Conservation (phyloP, 108 stramenopile genomes). For the Mediolabrus comicus region DNA sequence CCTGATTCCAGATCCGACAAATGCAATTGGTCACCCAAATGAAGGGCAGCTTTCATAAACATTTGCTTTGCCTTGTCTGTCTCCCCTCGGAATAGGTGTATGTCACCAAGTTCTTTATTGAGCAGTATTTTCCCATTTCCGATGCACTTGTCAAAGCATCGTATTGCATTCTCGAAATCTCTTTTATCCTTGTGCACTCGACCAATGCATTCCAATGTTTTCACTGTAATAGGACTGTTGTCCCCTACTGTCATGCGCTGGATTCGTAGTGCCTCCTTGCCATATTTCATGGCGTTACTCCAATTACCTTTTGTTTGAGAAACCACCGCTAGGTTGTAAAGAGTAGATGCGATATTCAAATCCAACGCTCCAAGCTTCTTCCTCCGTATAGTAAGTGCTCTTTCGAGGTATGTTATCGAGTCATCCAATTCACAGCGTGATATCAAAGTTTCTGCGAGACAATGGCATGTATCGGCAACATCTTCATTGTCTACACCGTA, state of each 20-base stretch:
- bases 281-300: constrained; percentile 41
- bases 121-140: constrained; percentile 21
- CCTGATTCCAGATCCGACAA: constrained; percentile 10
- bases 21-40: constrained; percentile 12
- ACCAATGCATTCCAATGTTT: constrained; percentile 45
- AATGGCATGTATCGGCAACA: constrained; percentile 52
- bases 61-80: constrained; percentile 19
- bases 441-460: constrained; percentile 40
- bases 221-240: constrained; percentile 22
- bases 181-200: constrained; percentile 38
- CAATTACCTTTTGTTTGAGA: constrained; percentile 42
- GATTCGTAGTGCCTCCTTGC: constrained; percentile 45
- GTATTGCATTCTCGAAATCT: constrained; percentile 40
- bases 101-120: constrained; percentile 25
- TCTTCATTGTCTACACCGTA: constrained; percentile 42
- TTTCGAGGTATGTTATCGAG: constrained; percentile 32
- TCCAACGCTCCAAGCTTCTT: constrained; percentile 24
- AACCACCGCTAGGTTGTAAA: constrained; percentile 38
- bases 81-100: constrained; percentile 37
- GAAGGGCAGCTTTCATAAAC: constrained; percentile 20
- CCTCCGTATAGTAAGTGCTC: constrained; percentile 31
- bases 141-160: constrained; percentile 36
- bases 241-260: constrained; percentile 20
- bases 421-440: constrained; percentile 43
- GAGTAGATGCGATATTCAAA: constrained; percentile 33